Evolutionary conservation across 306 rosid species (phyloP).

Genomic region (Cucumis melo): DNA sequence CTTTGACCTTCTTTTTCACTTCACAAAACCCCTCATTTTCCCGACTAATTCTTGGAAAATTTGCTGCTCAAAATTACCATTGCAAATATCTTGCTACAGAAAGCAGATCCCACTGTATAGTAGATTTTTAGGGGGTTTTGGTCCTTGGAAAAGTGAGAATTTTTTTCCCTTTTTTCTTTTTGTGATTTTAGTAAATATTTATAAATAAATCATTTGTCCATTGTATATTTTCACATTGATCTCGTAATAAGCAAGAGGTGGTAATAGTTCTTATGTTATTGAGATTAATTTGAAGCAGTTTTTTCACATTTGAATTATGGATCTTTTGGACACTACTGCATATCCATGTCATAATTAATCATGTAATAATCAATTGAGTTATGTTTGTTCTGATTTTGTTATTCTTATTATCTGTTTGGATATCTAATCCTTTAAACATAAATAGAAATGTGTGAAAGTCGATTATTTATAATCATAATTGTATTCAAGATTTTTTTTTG

Average conservation of each 20-base stretch:
- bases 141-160: background rate
- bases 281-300: background rate
- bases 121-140: background rate
- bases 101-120: background rate
- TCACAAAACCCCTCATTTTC: constrained; percentile 5
- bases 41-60: constrained; percentile 2
- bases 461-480: too few species aligned
- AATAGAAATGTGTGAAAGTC: too few species aligned
- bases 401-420: too few species aligned
- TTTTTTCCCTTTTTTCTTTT: background rate
- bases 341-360: too few species aligned
- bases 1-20: background rate
- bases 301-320: too few species aligned
- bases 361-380: too few species aligned
- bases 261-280: background rate
- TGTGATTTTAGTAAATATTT: background rate
- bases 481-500: too few species aligned
- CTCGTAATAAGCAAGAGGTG: background rate
- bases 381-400: too few species aligned
- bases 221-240: background rate
- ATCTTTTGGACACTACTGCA: too few species aligned
- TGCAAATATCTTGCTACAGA: background rate
- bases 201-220: background rate
- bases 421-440: too few species aligned
- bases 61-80: background rate